Evolutionary conservation across 768 basidiomycete genomes (phyloP).

Genomic region (Pilatotrama ljubarskyi): DNA sequence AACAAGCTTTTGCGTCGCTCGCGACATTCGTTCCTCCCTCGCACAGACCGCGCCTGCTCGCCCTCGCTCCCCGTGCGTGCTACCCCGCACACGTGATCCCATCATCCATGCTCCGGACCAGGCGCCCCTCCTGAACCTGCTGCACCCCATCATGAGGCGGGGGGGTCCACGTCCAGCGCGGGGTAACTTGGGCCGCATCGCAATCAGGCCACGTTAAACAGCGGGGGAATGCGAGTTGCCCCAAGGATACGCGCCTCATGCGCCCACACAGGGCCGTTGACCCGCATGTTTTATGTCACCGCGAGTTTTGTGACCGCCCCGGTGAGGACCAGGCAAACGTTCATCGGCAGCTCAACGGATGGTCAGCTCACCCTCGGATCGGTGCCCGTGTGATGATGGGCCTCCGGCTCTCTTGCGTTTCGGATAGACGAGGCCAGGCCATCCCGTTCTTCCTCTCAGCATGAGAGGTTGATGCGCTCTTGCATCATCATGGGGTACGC

Average conservation of each 20-base stretch:
- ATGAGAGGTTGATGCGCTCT: constrained; percentile 17
- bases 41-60: background rate
- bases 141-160: background rate
- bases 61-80: background rate
- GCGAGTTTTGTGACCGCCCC: background rate
- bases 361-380: constrained; percentile 14
- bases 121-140: constrained; percentile 5
- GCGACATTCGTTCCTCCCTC: background rate
- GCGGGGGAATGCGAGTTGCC: background rate
- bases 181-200: background rate
- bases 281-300: constrained; percentile 11
- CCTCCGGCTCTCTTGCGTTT: background rate
- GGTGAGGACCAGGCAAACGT: constrained; percentile 9
- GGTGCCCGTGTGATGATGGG: constrained; percentile 12
- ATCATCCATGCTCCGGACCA: constrained; percentile 3
- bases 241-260: background rate
- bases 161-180: background rate
- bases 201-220: background rate
- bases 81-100: constrained; percentile 11
- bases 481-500: constrained; percentile 22
- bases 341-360: constrained; percentile 9
- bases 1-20: constrained; percentile 14
- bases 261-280: background rate
- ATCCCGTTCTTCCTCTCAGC: background rate
- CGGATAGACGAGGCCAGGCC: background rate